These are phyloP conservation scores for Chytridium lagenaria DNA, from an alignment of 371 early-diverging fungal species.

Conservation along the genomic window DNA sequence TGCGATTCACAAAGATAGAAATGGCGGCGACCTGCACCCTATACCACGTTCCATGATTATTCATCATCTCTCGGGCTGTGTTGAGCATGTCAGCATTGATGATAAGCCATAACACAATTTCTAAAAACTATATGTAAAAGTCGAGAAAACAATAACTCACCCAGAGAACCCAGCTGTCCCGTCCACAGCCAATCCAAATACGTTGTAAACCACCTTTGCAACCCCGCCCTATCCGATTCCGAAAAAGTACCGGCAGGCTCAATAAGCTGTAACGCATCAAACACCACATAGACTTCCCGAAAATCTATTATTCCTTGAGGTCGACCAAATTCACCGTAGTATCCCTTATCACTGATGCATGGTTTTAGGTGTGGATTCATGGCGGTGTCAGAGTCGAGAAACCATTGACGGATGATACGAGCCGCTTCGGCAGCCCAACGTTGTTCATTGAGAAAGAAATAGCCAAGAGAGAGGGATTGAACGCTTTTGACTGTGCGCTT, in stretches of 20 bases:
- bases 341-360: background rate
- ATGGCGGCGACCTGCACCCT: background rate
- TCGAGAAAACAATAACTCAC: slow-evolving; percentile 1
- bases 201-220: slow-evolving; percentile 4
- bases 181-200: slow-evolving; percentile 15
- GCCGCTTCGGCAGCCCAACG: slow-evolving; percentile 5
- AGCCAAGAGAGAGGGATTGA: slow-evolving; percentile 2
- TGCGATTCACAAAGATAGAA: slow-evolving; percentile 5
- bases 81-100: too few species aligned
- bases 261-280: slow-evolving; percentile 2
- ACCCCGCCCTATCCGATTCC: background rate
- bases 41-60: slow-evolving; percentile 19
- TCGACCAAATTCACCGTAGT: background rate
- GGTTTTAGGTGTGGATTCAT: slow-evolving; percentile 10
- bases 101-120: too few species aligned
- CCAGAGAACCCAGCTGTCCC: background rate
- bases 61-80: slow-evolving; percentile 6
- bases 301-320: slow-evolving; percentile 1
- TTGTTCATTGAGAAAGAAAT: background rate
- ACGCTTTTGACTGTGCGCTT: background rate
- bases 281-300: background rate
- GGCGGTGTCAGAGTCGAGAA: slow-evolving; percentile 12
- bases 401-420: slow-evolving; percentile 15
- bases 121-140: too few species aligned
- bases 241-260: background rate